Percentiles rank a stretch among this genome's conserved stretches.
Conservation (phyloP, 371 early-diverging fungal genomes). For the Haplosporangium sp. region DNA sequence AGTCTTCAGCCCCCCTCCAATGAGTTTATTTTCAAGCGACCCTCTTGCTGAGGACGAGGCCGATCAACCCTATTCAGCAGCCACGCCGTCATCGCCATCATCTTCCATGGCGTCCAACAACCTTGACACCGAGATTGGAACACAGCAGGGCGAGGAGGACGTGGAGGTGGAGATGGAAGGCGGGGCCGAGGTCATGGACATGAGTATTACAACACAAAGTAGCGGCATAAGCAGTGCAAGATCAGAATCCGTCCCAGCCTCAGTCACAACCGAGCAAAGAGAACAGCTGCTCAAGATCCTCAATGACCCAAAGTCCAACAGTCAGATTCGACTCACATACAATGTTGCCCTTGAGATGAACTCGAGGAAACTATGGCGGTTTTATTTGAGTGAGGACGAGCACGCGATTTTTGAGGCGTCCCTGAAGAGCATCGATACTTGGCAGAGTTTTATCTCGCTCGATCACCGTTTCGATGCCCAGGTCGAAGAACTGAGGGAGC, state of each 20-base stretch:
- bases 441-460: slow-evolving; percentile 63
- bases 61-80: slow-evolving; percentile 12
- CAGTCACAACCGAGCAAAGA: slow-evolving; percentile 19
- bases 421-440: slow-evolving; percentile 55
- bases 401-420: slow-evolving; percentile 59
- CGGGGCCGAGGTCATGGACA: neutral
- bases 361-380: slow-evolving; percentile 54
- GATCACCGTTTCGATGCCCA: slow-evolving; percentile 28
- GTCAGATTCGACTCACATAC: slow-evolving; percentile 35
- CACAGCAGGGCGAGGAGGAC: neutral
- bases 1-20: slow-evolving; percentile 18
- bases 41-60: slow-evolving; percentile 43
- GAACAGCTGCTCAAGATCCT: slow-evolving; percentile 29
- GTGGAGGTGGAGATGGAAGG: neutral
- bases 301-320: slow-evolving; percentile 42
- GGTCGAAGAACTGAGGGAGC: slow-evolving; percentile 22
- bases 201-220: neutral
- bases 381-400: slow-evolving; percentile 55
- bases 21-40: slow-evolving; percentile 52
- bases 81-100: slow-evolving; percentile 12
- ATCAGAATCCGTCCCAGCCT: slow-evolving; percentile 1
- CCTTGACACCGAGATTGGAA: neutral
- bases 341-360: slow-evolving; percentile 55
- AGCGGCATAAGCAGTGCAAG: neutral
- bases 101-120: slow-evolving; percentile 32